Base-by-base conservation (phyloP, 148 eudicot genomes). In the Rhododendron ovatum region DNA sequence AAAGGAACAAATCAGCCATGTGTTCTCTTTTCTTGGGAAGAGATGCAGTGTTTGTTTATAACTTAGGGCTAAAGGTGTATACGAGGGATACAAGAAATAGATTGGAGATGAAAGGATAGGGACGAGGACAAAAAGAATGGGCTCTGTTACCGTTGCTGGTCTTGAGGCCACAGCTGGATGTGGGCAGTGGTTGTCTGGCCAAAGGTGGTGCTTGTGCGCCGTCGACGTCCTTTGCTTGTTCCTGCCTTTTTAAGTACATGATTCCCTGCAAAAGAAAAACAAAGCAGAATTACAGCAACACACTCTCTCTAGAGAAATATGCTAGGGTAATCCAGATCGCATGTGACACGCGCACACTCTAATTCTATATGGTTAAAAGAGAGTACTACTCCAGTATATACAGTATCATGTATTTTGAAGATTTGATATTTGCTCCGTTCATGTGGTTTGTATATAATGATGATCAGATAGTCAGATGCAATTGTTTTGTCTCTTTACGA, bases 221-320 rank as follows among this genome's bases (percentile, higher is more conserved):
- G 47, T 84, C 82, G 51, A 55, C 59, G 76, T 13, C 41, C 41
- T 33, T 33, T 87, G 51, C 63, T 69, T 63, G 80, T 79, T 85
- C 87, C 74, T 83, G 83, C 88, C 78, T 13, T 83, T 86, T 84
- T 41, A 86, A 81, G 88, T 55, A 73, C 77, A 82, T 80, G 63
- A 84, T 84, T 82, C 71, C 71, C 90, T 88, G 91, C 84, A n/a
- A 76, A 30, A 30, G 30, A 30, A 30, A 30, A 30, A 30, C 30
- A 30, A 30, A 30, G 30, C 30, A 30, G 30, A 30, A 30, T 30
- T 30, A 30, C 30, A 30, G 30, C 30, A 30, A 30, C 30, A 30
- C 30, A 30, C 30, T 67, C 74, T 71, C 39, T 71, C 48, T 76
- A 81, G 7, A 37, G 24, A n/a, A 65, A 65, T 65, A 65, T n/a